Base-by-base conservation (phyloP, 2,329 filamentous ascomycete species). In the Diaporthe citriasiana region DNA sequence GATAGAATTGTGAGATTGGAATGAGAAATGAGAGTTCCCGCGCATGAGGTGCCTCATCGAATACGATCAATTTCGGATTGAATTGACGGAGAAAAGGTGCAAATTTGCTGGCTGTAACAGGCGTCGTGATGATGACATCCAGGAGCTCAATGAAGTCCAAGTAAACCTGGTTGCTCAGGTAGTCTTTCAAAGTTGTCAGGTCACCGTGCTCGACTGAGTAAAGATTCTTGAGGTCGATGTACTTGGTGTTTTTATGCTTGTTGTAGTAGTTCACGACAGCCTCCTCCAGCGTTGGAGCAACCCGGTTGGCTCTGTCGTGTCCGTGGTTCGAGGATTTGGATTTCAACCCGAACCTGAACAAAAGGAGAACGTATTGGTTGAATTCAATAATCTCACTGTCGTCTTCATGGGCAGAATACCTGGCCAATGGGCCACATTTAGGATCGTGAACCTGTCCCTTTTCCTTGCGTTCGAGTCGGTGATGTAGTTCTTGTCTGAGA, bases 11-110 rank as follows among this genome's bases (percentile, higher is more conserved):
- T 1, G 71, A 55, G 15, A 73, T 25, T 1, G 71, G 8, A 19
- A 73, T 73, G 45, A 73, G 3, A 6, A 17, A 35, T 1, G 71
- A 55, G 3, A 70, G 15, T 17, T 73, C 71, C 1, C 71, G 35
- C 8, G 71, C 71, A 19, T 70, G 53, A 1, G 63, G 71, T 1
- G 63, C 42, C 27, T 73, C 71, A 17, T 73, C 71, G 4, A 70
- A 51, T 1, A 73, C 53, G 6, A 73, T 55, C 8, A 73, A 19
- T 1, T 1, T 38, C 1, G 71, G 71, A 1, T 33, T 22, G 55
- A 69, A 69, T 3, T 17, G 4, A 1, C 10, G 13, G 3, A 68
- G 47, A 4, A 17, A 1, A 2, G 12, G 8, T 3, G 33, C 10
- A 22, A 70, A 70, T 19, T 73, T 73, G n/a, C 30, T 47, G 1